Conservation (phyloP, 371 early-diverging fungal species). For the Actinomucor elegans region DNA sequence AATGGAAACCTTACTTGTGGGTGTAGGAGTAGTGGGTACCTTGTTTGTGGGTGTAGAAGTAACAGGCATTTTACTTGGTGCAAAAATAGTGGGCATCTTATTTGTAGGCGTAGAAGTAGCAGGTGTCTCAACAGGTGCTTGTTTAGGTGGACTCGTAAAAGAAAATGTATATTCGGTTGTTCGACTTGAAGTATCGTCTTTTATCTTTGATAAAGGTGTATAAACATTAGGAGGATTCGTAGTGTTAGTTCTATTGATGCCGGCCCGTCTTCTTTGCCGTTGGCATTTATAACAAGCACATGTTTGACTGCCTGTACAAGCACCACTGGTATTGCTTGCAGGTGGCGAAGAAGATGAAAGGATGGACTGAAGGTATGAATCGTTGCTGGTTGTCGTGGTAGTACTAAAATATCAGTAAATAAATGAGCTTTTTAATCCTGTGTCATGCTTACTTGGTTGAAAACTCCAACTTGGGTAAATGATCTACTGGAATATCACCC, state of each 20-base stretch:
- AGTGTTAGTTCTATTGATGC: slow-evolving; percentile 6
- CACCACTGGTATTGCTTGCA: slow-evolving; percentile 3
- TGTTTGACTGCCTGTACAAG: slow-evolving; percentile 17
- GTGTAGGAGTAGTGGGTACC: too few species aligned
- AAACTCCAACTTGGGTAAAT: slow-evolving; percentile 8
- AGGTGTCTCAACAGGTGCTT: too few species aligned
- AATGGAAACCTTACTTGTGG: too few species aligned
- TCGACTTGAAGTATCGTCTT: background rate
- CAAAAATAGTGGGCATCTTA: too few species aligned
- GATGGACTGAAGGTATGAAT: slow-evolving; percentile 27
- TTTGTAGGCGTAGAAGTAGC: background rate
- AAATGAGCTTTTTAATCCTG: background rate
- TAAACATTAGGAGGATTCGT: background rate
- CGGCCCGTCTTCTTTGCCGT: slow-evolving; percentile 43
- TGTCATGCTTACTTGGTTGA: slow-evolving; percentile 3
- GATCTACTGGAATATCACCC: slow-evolving; percentile 21
- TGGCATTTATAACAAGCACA: slow-evolving; percentile 50
- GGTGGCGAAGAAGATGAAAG: slow-evolving; percentile 6
- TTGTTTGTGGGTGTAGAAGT: too few species aligned
- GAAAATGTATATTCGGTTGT: background rate
- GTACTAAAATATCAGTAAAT: slow-evolving; percentile 8
- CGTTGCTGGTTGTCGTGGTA: slow-evolving; percentile 2
- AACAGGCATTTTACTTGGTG: too few species aligned
- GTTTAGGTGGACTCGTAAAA: too few species aligned
- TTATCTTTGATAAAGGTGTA: slow-evolving; percentile 6